Evolutionary conservation across 192 early-diverging fungal species (phyloP), one percentile per base, ranked within the genome.

Genomic region (Linnemannia exigua): DNA sequence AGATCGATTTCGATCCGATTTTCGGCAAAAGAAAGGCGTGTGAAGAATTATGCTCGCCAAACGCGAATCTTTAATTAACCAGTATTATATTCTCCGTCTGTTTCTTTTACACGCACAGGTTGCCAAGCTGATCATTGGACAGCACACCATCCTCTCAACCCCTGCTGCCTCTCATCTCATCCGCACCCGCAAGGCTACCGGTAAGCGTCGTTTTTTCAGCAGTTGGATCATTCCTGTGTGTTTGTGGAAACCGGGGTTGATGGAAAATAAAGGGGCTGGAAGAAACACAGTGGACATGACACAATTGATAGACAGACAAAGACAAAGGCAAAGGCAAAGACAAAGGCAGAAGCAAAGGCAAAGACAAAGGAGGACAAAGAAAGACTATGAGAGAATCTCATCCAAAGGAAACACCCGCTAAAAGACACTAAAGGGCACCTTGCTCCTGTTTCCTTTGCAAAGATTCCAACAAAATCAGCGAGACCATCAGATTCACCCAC

Each of bases 101-200:
- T 72, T 72, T 44, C 48, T 35, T 54, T 19, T 37, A 8, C 47
- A 61, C 71, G 46, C 46, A 38, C 61, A 96, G 92, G 94, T 98
- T 50, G 76, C 89, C 25, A 95, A 96, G 80, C 92, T 99, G 75
- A 96, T 98, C 68, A 93, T 99, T 76, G 98, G 97, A 68, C 93
- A 95, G 75, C 89, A 98, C 87, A 96, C 96, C 70, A 98, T 99
- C 76, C 87, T 99, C 41, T 98, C 97, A 15, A 99, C 98, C 12
- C 98, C 98, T 9, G 97, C 97, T 44, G 97, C 96, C 8, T 99
- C 98, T 9, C 95, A 98, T 78, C 80, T 98, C 48, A 99, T 99
- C 79, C 94, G 97, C 77, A 95, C 95, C 79, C 90, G 89, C 88
- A 91, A 95, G 77, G 97, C 98, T 51, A 96, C 96, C 51, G 97